phyloP scores from a whole-genome alignment of 345 rosid genomes.

The Litchi chinensis region DNA sequence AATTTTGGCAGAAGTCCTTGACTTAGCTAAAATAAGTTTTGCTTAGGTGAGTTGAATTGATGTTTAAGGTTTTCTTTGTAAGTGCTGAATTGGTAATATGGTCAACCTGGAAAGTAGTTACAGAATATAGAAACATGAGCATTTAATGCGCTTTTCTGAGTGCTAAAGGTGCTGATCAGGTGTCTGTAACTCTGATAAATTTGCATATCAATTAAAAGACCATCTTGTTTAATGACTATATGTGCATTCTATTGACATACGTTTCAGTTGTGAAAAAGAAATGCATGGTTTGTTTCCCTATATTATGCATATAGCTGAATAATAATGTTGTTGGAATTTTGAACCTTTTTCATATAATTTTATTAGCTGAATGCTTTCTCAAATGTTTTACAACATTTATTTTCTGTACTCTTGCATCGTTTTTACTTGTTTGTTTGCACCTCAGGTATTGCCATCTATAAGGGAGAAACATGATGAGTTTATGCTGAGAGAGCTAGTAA shows the following conservation, averaged over 20 bases:
- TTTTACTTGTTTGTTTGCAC: background rate
- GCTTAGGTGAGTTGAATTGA: background rate
- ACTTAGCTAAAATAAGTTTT: no score
- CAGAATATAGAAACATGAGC: background rate
- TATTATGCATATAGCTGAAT: no score
- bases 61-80: background rate
- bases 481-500: conserved; percentile 60
- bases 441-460: conserved; percentile 53
- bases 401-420: background rate
- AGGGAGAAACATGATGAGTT: conserved; percentile 63
- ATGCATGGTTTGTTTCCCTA: no score
- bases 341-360: background rate
- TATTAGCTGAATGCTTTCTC: background rate
- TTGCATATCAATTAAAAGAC: no score
- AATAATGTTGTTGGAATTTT: background rate
- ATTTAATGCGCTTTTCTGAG: background rate
- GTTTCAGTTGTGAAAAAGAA: no score
- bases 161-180: background rate
- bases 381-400: background rate
- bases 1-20: no score
- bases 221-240: no score
- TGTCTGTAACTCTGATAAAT: background rate
- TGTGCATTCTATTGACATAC: no score
- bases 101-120: background rate
- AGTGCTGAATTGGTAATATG: background rate